Evolutionary conservation across 1,284 basidiomycete species (phyloP), one percentile per base, ranked within the genome.

Genomic region (Leccinum laetum): DNA sequence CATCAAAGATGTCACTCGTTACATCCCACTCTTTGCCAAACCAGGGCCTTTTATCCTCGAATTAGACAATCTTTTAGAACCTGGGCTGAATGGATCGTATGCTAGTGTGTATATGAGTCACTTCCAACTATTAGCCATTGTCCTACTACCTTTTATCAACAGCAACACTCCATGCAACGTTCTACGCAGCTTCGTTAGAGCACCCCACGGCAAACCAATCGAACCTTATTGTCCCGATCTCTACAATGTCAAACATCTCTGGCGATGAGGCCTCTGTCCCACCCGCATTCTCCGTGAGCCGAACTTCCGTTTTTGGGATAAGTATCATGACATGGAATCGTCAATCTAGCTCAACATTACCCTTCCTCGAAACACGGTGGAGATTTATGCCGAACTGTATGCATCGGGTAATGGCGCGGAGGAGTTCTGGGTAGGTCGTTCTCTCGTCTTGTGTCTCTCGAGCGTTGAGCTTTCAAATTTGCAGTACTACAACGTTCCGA

Each of bases 331-430:
- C 41, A 53, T 37, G 49, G n/a, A n/a, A 68, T 57, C 11, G 13
- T 10, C 11, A 10, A 49, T 44, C 55, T 66, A 92, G 91, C 74
- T 87, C 61, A 88, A 88, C 65, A 81, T 92, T 5, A 91, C 88
- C 0, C 76, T 92, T 7, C 91, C 91, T 16, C 82, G 77, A 65
- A 92, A 92, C 65, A 81, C 89, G 2, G 84, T 91, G 2, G 79
- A 87, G 65, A 81, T 90, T 5, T 92, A 86, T 67, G 91, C 89
- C 7, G 91, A 92, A 73, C 74, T 93, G 6, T 86, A 86, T 66
- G 88, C 90, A 21, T 91, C 90, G 4, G 91, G 91, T 2, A 92
- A 92, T 69, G 84, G 82, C 5, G 77, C 87, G 14, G 91, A 93
- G 76, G 91, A 93, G 75, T 91, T 91, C 72, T 93, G 91, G 91